A percentile compares a stretch with the other conserved stretches of the same genome.
Evolutionary conservation across 192 early-diverging fungal species (phyloP).

Genomic region (Entomortierella parvispora): DNA sequence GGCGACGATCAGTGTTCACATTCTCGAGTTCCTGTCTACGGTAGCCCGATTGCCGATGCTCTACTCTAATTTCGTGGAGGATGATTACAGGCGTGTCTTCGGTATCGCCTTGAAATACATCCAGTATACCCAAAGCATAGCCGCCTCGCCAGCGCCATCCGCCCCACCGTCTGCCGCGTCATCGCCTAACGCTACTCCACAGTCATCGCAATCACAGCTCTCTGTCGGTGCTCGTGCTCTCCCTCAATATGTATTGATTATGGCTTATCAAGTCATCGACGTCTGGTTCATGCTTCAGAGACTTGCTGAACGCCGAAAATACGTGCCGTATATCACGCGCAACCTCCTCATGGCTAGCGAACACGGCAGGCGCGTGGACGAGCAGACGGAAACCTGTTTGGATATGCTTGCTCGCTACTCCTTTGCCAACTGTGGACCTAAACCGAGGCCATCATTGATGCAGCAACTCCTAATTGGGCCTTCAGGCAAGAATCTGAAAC

Average conservation of each 20-base stretch:
- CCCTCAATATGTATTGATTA: slow-evolving; percentile 82
- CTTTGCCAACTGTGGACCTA: slow-evolving; percentile 75
- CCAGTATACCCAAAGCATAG: slow-evolving; percentile 59
- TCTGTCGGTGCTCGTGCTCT: slow-evolving; percentile 59
- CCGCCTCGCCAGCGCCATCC: slow-evolving; percentile 18
- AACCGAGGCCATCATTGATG: slow-evolving; percentile 64
- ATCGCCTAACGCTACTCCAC: slow-evolving; percentile 16
- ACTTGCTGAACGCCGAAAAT: slow-evolving; percentile 77
- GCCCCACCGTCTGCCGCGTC: slow-evolving; percentile 30
- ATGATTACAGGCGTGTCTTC: slow-evolving; percentile 89
- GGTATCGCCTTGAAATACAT: slow-evolving; percentile 93
- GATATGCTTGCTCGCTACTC: slow-evolving; percentile 93
- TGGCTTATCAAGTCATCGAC: slow-evolving; percentile 94
- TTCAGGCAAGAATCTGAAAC: slow-evolving; percentile 55
- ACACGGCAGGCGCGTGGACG: slow-evolving; percentile 70
- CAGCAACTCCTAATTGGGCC: slow-evolving; percentile 63
- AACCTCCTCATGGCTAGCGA: slow-evolving; percentile 75
- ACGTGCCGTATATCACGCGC: slow-evolving; percentile 84
- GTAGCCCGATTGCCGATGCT: slow-evolving; percentile 83
- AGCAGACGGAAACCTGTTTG: slow-evolving; percentile 91
- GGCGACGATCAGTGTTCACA: slow-evolving; percentile 79
- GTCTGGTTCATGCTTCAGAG: slow-evolving; percentile 89
- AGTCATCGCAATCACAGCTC: slow-evolving; percentile 1
- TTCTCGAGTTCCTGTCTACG: slow-evolving; percentile 92
- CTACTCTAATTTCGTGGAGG: slow-evolving; percentile 80